Conservation (phyloP, 192 early-diverging fungal genomes). For the Rhizophagus clarus region DNA sequence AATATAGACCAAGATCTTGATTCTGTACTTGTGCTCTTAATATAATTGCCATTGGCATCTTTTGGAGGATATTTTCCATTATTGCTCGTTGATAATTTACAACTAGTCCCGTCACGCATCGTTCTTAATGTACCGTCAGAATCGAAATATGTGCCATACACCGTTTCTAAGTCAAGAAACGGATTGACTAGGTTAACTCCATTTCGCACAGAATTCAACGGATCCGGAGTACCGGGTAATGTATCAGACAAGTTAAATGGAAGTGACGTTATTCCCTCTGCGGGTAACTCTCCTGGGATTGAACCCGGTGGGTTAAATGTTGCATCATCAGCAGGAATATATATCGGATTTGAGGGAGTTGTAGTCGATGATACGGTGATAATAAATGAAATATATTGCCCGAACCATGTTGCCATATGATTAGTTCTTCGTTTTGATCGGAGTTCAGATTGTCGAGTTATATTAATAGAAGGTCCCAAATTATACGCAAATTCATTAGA, state of each 20-base stretch:
- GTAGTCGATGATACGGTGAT: neutral
- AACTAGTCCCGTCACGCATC: neutral
- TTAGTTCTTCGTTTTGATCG: neutral
- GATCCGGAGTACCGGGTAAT: neutral
- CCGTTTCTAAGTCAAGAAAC: conserved; percentile 10
- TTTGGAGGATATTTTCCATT: neutral
- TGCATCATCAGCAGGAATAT: conserved; percentile 4
- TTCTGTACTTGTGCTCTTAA: neutral
- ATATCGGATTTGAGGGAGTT: neutral
- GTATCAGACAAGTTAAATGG: neutral
- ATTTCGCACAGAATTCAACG: neutral
- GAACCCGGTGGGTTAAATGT: neutral
- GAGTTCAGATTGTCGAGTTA: neutral
- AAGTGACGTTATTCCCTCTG: neutral
- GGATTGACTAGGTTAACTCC: neutral
- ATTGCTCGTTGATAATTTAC: neutral
- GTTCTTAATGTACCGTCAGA: no score
- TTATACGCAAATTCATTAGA: neutral
- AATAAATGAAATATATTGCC: neutral
- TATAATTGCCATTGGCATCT: neutral
- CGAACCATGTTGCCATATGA: neutral
- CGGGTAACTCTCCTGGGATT: neutral
- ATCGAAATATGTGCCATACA: neutral
- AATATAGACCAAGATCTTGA: neutral
- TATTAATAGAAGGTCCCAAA: neutral